A percentile compares a stretch with the other conserved stretches of the same genome.
phyloP scores from a whole-genome alignment of 257 asterid species.

The Solanum phureja region DNA sequence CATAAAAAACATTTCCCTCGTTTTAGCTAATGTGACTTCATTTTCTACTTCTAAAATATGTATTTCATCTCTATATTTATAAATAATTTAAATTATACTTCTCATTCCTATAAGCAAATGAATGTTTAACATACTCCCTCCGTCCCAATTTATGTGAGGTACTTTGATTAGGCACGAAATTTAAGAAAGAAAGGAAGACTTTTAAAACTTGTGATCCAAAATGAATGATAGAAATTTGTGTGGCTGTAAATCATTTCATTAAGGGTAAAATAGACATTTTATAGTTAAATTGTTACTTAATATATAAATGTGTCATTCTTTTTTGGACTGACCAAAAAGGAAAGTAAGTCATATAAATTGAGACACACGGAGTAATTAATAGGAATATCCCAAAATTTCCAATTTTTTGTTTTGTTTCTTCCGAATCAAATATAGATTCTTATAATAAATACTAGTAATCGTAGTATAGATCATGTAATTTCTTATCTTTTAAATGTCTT shows the following conservation, averaged over 20 bases:
- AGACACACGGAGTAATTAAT: background rate
- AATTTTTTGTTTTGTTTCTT: background rate
- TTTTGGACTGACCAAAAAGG: too few relatives aligned
- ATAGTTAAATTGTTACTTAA: too few relatives aligned
- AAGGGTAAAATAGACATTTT: too few relatives aligned
- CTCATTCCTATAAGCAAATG: background rate
- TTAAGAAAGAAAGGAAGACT: too few relatives aligned
- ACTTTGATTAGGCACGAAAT: too few relatives aligned
- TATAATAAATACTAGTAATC: background rate
- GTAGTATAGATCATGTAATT: background rate
- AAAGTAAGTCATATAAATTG: too few relatives aligned
- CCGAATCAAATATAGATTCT: background rate
- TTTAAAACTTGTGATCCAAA: too few relatives aligned
- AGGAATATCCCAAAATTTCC: background rate
- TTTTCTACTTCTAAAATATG: background rate
- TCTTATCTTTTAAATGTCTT: too few relatives aligned
- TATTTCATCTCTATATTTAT: background rate
- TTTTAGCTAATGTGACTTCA: background rate
- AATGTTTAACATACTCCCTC: background rate
- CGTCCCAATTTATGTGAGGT: too few relatives aligned
- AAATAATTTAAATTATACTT: background rate
- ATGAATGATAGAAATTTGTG: too few relatives aligned
- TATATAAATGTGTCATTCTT: too few relatives aligned
- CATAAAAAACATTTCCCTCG: background rate
- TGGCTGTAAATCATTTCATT: too few relatives aligned